Evolutionary conservation across 2,329 filamentous ascomycete species (phyloP), one percentile per base, ranked within the genome.

Genomic region (Trichophyton simii): DNA sequence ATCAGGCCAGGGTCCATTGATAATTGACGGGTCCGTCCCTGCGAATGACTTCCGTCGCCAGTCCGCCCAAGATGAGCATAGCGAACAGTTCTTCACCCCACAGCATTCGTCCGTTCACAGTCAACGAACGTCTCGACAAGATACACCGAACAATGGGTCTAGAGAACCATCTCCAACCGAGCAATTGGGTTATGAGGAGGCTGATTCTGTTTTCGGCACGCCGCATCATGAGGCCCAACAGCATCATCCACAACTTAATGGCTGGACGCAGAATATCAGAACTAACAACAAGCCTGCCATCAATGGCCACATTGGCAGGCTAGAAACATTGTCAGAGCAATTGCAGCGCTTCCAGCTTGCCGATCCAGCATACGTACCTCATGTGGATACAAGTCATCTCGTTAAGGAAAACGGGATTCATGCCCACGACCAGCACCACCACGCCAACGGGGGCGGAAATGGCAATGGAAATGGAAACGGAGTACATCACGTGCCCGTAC

Each of bases 1-100:
- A 61, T 69, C 67, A 50, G 69, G 71, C 61, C 69, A 72, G 41
- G 77, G 76, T 7, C 77, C 77, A 31, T 65, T 79, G 61, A 78
- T 79, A 42, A 73, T 79, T 4, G 77, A 79, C 68, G 77, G 77
- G 5, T 78, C 77, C 13, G 72, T 77, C 34, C 72, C 73, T 36
- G 70, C 67, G 2, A 73, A 69, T 64, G 75, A 77, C 55, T 67
- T 67, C 25, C 72, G 72, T 31, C 22, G 44, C 7, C 64, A 70
- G 28, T 66, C 70, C n/a, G 66, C 68, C 61, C 63, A 68, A 5
- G 67, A 71, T 20, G 73, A 76, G 20, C 66, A 69, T 46, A 68
- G 71, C 41, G 74, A 76, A 60, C 71, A 71, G 4, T 73, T 73
- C 52, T 68, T 68, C 22, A 62, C 60, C 9, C 60, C 60, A 11